Base-by-base conservation (phyloP, 345 rosid genomes). In the Carallia pectinifolia region DNA sequence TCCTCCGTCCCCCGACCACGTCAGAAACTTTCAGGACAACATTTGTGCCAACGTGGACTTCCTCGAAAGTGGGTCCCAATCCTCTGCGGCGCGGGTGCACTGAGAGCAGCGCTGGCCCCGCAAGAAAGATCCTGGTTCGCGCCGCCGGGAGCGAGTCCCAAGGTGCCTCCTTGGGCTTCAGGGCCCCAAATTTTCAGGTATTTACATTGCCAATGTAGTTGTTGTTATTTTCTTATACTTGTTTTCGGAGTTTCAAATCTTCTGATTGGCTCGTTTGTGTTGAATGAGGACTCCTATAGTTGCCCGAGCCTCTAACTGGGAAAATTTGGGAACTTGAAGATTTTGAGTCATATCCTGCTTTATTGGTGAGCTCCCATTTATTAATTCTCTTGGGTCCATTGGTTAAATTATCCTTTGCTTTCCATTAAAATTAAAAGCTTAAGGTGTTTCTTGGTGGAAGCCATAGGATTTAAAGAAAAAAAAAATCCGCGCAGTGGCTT, bases 221-320 rank as follows among this genome's bases (percentile, higher is more conserved):
- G 27, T 9, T 23, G 9, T 44, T 15, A 13, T 44, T 27, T 56
- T 56, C 15, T 7, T 27, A 16, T 0, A 55, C 15, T 55, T 55
- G 60, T 56, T 55, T 33, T 56, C 9, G 60, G 29, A 56, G 13
- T 15, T 56, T 56, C 60, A 10, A 56, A 19, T 56, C 15, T 2
- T 56, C 9, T 54, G 15, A 4, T 13, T 59, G 34, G 65, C 33
- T 9, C 44, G 30, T 36, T 36, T 59, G 19, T 17, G 40, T n/a
- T 59, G 13, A 7, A 44, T 68, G 31, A 64, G 56, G 37, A 55
- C 59, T 65, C 1, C 40, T 69, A 19, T 68, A 93, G 94, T 83
- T 91, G 64, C 80, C 82, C 34, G 95, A 91, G 87, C 95, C 96
- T 29, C 84, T 91, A 15, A 86, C 97, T 37, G 97, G 98, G 71